phyloP scores from a whole-genome alignment of 108 stramenopile species.

The Pinguiococcus pyrenoidosus region DNA sequence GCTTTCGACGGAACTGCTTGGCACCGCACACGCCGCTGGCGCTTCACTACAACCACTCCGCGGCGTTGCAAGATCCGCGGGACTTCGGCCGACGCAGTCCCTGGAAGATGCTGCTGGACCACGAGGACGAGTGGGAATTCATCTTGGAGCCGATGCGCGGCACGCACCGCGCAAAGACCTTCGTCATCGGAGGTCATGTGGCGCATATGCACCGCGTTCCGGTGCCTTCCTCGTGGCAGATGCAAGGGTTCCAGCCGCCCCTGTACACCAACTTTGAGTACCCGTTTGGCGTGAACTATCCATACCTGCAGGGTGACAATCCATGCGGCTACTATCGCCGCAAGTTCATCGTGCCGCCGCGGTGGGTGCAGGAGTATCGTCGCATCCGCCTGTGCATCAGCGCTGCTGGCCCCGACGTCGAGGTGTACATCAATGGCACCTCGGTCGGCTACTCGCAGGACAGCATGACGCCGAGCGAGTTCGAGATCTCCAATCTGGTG shows the following conservation, averaged over 20 bases:
- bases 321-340: slow-evolving; percentile 63
- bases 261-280: slow-evolving; percentile 48
- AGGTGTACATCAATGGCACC: slow-evolving; percentile 55
- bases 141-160: too few relatives aligned
- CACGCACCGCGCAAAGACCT: background rate
- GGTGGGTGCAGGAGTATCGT: slow-evolving; percentile 26
- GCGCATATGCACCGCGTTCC: slow-evolving; percentile 7
- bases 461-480: slow-evolving; percentile 15
- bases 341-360: slow-evolving; percentile 27
- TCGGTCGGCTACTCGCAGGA: slow-evolving; percentile 66
- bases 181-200: background rate
- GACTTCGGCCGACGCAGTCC: too few relatives aligned
- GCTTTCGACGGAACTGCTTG: too few relatives aligned
- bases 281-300: slow-evolving; percentile 21
- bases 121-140: too few relatives aligned
- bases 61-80: too few relatives aligned
- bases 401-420: slow-evolving; percentile 57
- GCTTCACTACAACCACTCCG: too few relatives aligned
- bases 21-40: too few relatives aligned
- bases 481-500: slow-evolving; percentile 5
- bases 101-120: too few relatives aligned
- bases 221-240: slow-evolving; percentile 27
- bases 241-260: slow-evolving; percentile 16
- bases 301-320: slow-evolving; percentile 42
- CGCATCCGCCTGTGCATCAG: slow-evolving; percentile 21